phyloP scores from a whole-genome alignment of 176 grass and related monocot genomes.

The Neostapfia colusana region DNA sequence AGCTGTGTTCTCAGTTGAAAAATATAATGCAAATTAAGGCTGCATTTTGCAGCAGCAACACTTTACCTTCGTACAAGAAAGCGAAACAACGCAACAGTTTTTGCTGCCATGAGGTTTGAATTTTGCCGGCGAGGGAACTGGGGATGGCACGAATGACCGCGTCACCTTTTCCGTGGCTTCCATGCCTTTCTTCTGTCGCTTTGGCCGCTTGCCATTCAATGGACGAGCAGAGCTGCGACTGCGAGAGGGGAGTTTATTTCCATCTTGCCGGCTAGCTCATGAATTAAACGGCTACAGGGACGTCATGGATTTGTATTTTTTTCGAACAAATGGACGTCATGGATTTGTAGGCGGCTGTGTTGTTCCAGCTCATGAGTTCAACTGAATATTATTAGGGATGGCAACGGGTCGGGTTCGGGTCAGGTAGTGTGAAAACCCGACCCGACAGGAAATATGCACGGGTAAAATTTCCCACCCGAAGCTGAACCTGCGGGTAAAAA shows the following conservation, averaged over 20 bases:
- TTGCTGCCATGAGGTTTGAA: not conserved
- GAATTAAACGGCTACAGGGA: slow-evolving; percentile 14
- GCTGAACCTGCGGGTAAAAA: too few relatives aligned
- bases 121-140: slow-evolving; percentile 20
- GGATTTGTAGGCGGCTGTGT: not conserved
- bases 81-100: not conserved
- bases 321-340: too few relatives aligned
- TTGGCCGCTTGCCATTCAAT: slow-evolving; percentile 3
- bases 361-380: not conserved
- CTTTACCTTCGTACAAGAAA: not conserved
- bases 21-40: slow-evolving; percentile 14
- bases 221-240: not conserved
- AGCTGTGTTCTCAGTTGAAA: not conserved
- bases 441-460: too few relatives aligned
- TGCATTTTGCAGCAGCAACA: not conserved
- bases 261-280: not conserved
- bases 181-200: not conserved
- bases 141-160: not conserved
- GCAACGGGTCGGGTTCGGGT: too few relatives aligned
- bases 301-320: not conserved
- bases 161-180: slow-evolving; percentile 5
- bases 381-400: too few relatives aligned
- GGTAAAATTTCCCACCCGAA: too few relatives aligned
- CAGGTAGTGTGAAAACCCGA: too few relatives aligned
- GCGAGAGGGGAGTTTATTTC: not conserved